A percentile compares a stretch with the other conserved stretches of the same genome.
phyloP scores from a whole-genome alignment of 139 green algal species.

The Chlorella sp. region DNA sequence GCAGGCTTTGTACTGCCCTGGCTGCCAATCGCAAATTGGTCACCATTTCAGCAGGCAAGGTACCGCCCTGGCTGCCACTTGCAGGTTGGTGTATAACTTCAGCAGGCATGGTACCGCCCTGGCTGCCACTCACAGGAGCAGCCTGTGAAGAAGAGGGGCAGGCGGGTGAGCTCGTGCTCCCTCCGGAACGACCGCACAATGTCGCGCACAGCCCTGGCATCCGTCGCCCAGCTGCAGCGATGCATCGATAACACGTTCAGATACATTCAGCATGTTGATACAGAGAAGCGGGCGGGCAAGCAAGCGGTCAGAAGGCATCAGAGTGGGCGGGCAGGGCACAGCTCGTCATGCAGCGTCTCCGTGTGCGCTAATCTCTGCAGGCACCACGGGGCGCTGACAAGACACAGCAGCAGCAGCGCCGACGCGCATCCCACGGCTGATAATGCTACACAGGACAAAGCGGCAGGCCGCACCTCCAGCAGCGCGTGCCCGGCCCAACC shows the following conservation, averaged over 20 bases:
- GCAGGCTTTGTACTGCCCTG: too few species aligned
- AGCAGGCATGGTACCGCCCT: too few species aligned
- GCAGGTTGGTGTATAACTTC: too few species aligned
- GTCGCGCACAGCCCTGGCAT: neutral
- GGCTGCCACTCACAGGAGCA: conserved; percentile 15
- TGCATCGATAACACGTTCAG: too few species aligned
- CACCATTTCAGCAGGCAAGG: too few species aligned
- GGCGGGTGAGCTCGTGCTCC: neutral
- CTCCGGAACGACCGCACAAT: neutral
- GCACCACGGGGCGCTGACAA: neutral
- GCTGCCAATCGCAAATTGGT: too few species aligned
- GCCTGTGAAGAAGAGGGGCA: conserved; percentile 29
- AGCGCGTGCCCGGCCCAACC: neutral
- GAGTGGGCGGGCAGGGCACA: neutral
- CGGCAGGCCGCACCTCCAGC: conserved; percentile 13
- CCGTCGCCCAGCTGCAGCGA: neutral
- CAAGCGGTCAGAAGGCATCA: neutral
- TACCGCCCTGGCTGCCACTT: too few species aligned
- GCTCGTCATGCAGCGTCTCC: too few species aligned
- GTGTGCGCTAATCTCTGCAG: neutral
- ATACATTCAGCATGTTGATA: too few species aligned
- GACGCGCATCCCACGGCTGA: neutral
- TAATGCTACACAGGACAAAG: too few species aligned
- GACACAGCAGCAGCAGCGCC: neutral
- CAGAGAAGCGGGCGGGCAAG: neutral